Percentiles rank a stretch among this genome's conserved stretches.
Conservation (phyloP, 2,329 filamentous ascomycete species). For the Lecanicillium sp. region DNA sequence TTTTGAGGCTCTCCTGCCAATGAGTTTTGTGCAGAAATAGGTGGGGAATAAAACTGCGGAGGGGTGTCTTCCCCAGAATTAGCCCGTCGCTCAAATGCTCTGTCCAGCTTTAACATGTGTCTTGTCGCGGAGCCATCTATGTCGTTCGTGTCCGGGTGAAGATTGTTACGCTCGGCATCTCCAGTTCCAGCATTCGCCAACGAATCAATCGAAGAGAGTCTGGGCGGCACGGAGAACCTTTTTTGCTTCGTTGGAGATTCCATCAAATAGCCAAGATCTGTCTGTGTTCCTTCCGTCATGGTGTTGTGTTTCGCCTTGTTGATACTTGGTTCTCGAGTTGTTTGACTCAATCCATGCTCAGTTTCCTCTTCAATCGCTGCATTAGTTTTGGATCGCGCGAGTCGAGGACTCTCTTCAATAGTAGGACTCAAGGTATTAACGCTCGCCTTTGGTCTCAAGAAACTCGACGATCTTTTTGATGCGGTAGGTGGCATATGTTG, state of each 20-base stretch:
- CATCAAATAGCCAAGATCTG: neutral
- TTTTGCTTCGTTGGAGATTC: neutral
- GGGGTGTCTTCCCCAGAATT: slow-evolving; percentile 4
- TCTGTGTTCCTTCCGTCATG: neutral
- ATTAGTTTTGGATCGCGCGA: neutral
- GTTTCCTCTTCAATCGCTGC: neutral
- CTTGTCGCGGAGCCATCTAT: too few species aligned
- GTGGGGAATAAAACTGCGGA: neutral
- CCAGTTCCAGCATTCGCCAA: neutral
- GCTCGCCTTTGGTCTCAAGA: slow-evolving; percentile 20
- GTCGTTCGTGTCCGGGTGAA: too few species aligned
- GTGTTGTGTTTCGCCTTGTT: neutral
- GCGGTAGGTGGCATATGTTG: neutral
- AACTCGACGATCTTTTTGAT: slow-evolving; percentile 20
- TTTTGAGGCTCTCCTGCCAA: too few species aligned
- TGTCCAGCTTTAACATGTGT: neutral
- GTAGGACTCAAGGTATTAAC: slow-evolving; percentile 26
- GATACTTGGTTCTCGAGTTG: neutral
- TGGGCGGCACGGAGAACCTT: slow-evolving; percentile 6
- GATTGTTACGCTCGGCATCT: neutral
- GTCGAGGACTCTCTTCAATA: slow-evolving; percentile 23
- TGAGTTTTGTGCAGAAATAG: neutral
- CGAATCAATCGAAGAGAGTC: slow-evolving; percentile 8
- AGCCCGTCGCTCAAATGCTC: neutral
- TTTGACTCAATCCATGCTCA: neutral